Conservation (phyloP, 2,329 filamentous ascomycete species). For the Aureobasidium sp. region DNA sequence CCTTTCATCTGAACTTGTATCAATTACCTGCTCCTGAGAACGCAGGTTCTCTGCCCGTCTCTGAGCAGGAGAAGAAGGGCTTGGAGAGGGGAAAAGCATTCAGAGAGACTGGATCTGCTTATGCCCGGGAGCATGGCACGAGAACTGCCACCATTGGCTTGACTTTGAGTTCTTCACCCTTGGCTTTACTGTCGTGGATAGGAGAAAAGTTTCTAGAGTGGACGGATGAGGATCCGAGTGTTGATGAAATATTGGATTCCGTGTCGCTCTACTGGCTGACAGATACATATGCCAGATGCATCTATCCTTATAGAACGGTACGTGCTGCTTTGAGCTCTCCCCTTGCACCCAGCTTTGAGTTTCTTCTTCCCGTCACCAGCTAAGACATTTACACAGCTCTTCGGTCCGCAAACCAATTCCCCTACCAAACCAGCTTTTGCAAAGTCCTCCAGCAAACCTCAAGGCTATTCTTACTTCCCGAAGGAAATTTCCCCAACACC, state of each 20-base stretch:
- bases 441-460: conserved; percentile 28
- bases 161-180: conserved; percentile 45
- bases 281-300: conserved; percentile 29
- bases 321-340: neutral
- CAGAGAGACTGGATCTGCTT: conserved; percentile 38
- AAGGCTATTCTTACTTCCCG: conserved; percentile 40
- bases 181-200: conserved; percentile 53
- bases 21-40: conserved; percentile 22
- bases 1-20: neutral
- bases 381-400: neutral
- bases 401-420: neutral
- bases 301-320: conserved; percentile 43
- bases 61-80: conserved; percentile 33
- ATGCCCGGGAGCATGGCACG: conserved; percentile 48
- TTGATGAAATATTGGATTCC: conserved; percentile 41
- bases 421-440: conserved; percentile 15
- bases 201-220: conserved; percentile 52
- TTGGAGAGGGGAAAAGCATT: conserved; percentile 36
- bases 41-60: conserved; percentile 20
- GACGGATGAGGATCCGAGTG: conserved; percentile 39
- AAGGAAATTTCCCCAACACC: conserved; percentile 36
- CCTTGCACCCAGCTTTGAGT: too few relatives aligned
- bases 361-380: too few relatives aligned
- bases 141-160: conserved; percentile 52
- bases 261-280: conserved; percentile 53